These are phyloP conservation scores for Melanogaster broomeanus DNA, from an alignment of 768 basidiomycete genomes.

Conservation along the genomic window DNA sequence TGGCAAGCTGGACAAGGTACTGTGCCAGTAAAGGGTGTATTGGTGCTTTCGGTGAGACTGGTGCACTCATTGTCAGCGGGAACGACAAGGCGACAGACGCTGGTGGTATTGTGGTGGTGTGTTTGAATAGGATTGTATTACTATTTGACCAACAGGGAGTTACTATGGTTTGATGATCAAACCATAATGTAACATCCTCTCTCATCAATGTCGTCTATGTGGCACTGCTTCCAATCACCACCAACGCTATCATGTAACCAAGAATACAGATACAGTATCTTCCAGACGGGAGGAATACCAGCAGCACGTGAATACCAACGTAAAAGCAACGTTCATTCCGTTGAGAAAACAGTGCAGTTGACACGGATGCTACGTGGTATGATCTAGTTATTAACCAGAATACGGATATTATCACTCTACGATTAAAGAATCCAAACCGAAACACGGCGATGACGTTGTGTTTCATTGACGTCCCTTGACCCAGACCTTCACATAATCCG, in stretches of 20 bases:
- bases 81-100: constrained; percentile 17
- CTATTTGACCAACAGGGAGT: too few species aligned
- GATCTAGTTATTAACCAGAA: constrained; percentile 11
- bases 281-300: too few species aligned
- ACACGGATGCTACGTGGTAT: constrained; percentile 11
- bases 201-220: not conserved
- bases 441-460: constrained; percentile 1
- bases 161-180: too few species aligned
- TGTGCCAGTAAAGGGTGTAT: constrained; percentile 56
- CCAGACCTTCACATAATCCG: constrained; percentile 93
- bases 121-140: too few species aligned
- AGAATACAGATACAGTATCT: not conserved
- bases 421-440: constrained; percentile 5
- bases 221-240: not conserved
- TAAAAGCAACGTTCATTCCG: too few species aligned
- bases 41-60: constrained; percentile 18
- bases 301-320: too few species aligned
- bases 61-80: constrained; percentile 41
- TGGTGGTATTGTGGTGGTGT: constrained; percentile 11
- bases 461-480: constrained; percentile 45
- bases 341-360: not conserved
- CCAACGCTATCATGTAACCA: too few species aligned
- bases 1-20: constrained; percentile 68
- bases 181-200: not conserved
- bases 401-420: constrained; percentile 28